A percentile compares a stretch with the other conserved stretches of the same genome.
Conservation (phyloP, 805 yeast species). For the Ogataea paraovalis region DNA sequence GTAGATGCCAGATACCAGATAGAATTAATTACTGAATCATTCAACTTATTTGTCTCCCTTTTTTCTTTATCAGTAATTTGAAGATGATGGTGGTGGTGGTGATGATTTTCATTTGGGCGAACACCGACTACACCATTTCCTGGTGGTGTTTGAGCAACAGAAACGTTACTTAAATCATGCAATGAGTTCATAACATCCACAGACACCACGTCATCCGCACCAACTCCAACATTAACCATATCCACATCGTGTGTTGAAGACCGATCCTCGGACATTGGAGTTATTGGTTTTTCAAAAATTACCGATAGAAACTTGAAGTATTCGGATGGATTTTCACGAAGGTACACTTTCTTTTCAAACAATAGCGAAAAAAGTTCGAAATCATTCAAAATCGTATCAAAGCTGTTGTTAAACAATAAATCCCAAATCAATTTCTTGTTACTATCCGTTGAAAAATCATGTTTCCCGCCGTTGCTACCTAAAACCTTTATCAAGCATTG, state of each 20-base stretch:
- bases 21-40: constrained; percentile 13
- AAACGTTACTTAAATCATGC: constrained; percentile 22
- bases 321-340: constrained; percentile 9
- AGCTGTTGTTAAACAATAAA: constrained; percentile 21
- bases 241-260: constrained; percentile 14
- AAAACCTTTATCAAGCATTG: constrained; percentile 32
- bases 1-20: constrained; percentile 23
- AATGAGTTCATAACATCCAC: constrained; percentile 25
- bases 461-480: constrained; percentile 14
- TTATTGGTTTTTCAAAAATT: constrained; percentile 6
- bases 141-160: constrained; percentile 20
- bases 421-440: constrained; percentile 22
- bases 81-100: constrained; percentile 5
- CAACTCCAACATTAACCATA: constrained; percentile 17
- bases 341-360: constrained; percentile 15
- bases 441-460: constrained; percentile 16
- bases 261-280: constrained; percentile 5
- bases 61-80: constrained; percentile 4
- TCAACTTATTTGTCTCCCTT: constrained; percentile 4
- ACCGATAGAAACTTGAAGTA: constrained; percentile 17
- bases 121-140: neutral
- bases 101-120: constrained; percentile 8
- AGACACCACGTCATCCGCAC: constrained; percentile 21
- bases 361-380: constrained; percentile 16
- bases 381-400: constrained; percentile 11